phyloP scores from a whole-genome alignment of 805 yeast genomes.

The Zygosaccharomyces kombuchaensis region DNA sequence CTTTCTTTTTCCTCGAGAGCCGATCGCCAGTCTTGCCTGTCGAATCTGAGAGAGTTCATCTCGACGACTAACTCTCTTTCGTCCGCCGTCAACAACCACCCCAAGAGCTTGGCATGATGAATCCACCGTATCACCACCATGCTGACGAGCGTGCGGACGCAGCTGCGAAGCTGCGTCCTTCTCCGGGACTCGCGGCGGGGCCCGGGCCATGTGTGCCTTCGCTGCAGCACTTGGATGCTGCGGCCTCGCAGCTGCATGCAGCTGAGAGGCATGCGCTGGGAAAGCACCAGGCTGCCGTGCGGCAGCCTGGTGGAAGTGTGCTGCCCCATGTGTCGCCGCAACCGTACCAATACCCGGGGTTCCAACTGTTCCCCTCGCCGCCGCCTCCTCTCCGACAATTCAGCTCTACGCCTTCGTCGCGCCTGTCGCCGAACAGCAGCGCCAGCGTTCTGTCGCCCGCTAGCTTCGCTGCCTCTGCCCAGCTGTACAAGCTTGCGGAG shows the following conservation, averaged over 20 bases:
- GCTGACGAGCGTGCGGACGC: not conserved
- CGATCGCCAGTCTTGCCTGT: not conserved
- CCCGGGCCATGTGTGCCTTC: not conserved
- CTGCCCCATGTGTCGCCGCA: not conserved
- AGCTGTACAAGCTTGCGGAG: no score
- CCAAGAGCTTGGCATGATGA: not conserved
- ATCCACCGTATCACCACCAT: no score
- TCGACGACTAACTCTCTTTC: not conserved
- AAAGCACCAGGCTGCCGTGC: no score
- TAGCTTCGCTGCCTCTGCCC: no score
- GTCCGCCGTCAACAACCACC: not conserved
- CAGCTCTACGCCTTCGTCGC: conserved; percentile 10
- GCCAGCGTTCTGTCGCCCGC: not conserved
- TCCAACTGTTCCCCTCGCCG: conserved; percentile 12
- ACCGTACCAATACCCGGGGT: conserved; percentile 15
- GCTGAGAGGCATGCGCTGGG: no score
- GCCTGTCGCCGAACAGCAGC: not conserved
- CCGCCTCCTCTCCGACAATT: conserved; percentile 14
- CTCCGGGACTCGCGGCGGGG: not conserved
- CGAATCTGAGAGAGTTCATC: not conserved
- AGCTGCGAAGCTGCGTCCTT: not conserved
- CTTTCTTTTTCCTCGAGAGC: not conserved
- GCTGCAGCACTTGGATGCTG: no score
- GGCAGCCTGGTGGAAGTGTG: no score
- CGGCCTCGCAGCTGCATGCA: no score